Evolutionary conservation across 1,284 basidiomycete genomes (phyloP), one percentile per base, ranked within the genome.

Genomic region (Boletus austroedulis): DNA sequence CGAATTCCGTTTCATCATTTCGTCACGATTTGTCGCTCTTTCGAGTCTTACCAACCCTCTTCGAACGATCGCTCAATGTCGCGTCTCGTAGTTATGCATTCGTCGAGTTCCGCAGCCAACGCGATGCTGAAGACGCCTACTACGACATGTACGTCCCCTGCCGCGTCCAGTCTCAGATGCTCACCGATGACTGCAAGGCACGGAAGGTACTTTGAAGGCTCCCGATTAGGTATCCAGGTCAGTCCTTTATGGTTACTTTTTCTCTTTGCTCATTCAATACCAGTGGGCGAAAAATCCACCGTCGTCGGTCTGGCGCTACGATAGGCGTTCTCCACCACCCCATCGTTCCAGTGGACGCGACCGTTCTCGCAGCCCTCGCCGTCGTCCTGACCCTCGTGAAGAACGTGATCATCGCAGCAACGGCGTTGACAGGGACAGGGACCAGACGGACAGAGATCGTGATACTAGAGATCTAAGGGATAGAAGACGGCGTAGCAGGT

Each of bases 201-300:
- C 73, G 90, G 90, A 56, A 80, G 89, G 64, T 77, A 82, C 68
- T 92, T 95, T 70, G 92, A 95, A 73, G 92, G 92, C 26, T 81
- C 82, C 55, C 85, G 90, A 29, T 75, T 94, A 74, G 88, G 90
- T 69, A 90, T 94, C 65, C 89, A 92, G 78, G 89, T 87, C 61
- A 52, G 80, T 67, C 19, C 23, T 52, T 9, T 15, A 24, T 4
- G 28, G 19, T 51, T 12, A 7, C 0, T 1, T 47, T 15, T 55
- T 43, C 49, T 19, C 2, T 31, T 40, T 48, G 4, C 59, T 60
- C 41, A 54, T n/a, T 12, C 21, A 21, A 24, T 45, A 61, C 1
- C 66, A 95, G 89, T 95, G 92, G 92, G 92, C 92, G 56, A 94
- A 94, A 74, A 91, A 90, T 66, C 92, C 92, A 47, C 92, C 92